A percentile compares a stretch with the other conserved stretches of the same genome.
These are phyloP conservation scores for Fusarium liriodendri DNA, from an alignment of 2,329 filamentous ascomycete genomes.

Conservation along the genomic window DNA sequence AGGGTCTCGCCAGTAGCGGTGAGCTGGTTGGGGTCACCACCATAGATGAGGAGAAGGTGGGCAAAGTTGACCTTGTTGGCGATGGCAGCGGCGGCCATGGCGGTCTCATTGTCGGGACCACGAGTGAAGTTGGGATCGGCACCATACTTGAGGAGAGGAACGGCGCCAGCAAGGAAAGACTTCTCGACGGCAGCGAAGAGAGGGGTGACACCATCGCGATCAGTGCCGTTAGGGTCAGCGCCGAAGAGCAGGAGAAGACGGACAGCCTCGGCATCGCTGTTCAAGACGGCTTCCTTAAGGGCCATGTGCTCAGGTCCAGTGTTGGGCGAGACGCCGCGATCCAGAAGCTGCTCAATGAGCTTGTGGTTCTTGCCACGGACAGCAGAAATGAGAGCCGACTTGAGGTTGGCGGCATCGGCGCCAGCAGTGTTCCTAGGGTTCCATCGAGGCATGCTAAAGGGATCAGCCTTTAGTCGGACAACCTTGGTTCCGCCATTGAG, in stretches of 20 bases:
- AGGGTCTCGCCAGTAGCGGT: constrained; percentile 70
- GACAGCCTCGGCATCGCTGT: constrained; percentile 64
- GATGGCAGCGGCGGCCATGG: constrained; percentile 62
- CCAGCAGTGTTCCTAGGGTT: constrained; percentile 58
- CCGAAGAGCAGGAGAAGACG: constrained; percentile 68
- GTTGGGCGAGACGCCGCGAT: constrained; percentile 66
- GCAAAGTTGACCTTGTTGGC: constrained; percentile 67
- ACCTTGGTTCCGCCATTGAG: constrained; percentile 54
- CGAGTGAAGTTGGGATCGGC: constrained; percentile 66
- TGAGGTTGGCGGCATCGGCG: constrained; percentile 57
- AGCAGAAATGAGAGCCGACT: constrained; percentile 62
- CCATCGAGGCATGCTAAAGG: constrained; percentile 63
- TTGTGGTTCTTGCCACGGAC: constrained; percentile 68
- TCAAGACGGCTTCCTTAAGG: constrained; percentile 64
- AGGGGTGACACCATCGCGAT: constrained; percentile 62
- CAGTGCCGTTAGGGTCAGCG: constrained; percentile 64
- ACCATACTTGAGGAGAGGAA: constrained; percentile 72
- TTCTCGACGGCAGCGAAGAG: constrained; percentile 63
- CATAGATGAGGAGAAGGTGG: constrained; percentile 70
- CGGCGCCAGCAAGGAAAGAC: constrained; percentile 66
- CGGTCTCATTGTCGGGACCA: constrained; percentile 64
- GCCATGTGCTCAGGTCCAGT: constrained; percentile 58
- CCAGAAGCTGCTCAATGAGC: constrained; percentile 66
- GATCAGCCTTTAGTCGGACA: constrained; percentile 63
- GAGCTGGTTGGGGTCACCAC: constrained; percentile 66